Conservation (phyloP, 2,329 filamentous ascomycete genomes). For the Epichloe elymi region DNA sequence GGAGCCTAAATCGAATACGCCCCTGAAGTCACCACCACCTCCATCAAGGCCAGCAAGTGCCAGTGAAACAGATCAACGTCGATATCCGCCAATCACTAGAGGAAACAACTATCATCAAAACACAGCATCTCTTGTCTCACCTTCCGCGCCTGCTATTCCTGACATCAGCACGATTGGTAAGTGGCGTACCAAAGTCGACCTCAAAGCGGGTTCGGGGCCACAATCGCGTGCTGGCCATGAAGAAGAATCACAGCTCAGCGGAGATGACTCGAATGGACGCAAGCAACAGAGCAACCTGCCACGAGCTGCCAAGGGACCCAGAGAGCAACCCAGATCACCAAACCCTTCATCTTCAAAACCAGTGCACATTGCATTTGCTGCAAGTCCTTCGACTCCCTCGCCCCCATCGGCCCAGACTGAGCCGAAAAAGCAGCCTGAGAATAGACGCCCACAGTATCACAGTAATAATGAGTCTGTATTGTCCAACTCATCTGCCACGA, state of each 20-base stretch:
- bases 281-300: not conserved
- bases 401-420: not conserved
- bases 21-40: slow-evolving; percentile 14
- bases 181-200: slow-evolving; percentile 17
- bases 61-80: slow-evolving; percentile 15
- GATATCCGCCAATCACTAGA: slow-evolving; percentile 25
- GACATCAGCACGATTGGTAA: slow-evolving; percentile 21
- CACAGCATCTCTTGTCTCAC: slow-evolving; percentile 15
- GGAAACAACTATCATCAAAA: slow-evolving; percentile 14
- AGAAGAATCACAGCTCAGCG: not conserved
- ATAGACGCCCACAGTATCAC: not conserved
- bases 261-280: not conserved
- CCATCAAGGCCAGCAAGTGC: slow-evolving; percentile 1
- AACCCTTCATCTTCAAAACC: not conserved
- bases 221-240: not conserved
- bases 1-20: slow-evolving; percentile 14
- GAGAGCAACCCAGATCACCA: not conserved
- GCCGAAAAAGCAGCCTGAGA: not conserved
- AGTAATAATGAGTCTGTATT: slow-evolving; percentile 8
- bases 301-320: not conserved
- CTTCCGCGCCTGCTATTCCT: slow-evolving; percentile 16
- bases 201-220: slow-evolving; percentile 7
- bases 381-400: not conserved
- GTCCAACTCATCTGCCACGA: slow-evolving; percentile 4
- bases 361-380: slow-evolving; percentile 1